A percentile compares a stretch with the other conserved stretches of the same genome.
Conservation (phyloP, 1,284 basidiomycete genomes). For the Sporisorium scitamineum region DNA sequence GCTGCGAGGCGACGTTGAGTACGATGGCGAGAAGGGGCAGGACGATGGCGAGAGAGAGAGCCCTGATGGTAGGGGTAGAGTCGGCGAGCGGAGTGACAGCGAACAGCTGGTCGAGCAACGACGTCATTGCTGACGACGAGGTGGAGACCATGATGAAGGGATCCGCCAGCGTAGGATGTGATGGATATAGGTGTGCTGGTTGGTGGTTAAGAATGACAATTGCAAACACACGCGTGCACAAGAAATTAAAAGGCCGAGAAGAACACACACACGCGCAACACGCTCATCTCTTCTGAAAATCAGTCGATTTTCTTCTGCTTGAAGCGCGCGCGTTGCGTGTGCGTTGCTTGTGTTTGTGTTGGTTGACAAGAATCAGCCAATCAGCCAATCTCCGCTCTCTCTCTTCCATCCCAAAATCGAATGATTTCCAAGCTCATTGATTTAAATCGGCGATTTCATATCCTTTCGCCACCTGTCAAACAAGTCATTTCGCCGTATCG, state of each 20-base stretch:
- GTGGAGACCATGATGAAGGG: slow-evolving; percentile 14
- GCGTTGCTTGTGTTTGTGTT: slow-evolving; percentile 5
- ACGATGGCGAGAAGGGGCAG: slow-evolving; percentile 69
- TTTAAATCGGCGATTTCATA: not conserved
- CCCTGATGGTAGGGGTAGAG: slow-evolving; percentile 20
- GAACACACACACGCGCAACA: not conserved
- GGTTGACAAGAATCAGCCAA: slow-evolving; percentile 4
- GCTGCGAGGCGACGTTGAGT: slow-evolving; percentile 74
- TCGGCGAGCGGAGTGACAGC: slow-evolving; percentile 33
- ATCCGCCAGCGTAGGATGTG: not conserved
- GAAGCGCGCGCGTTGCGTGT: slow-evolving; percentile 4
- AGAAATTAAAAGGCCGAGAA: not conserved
- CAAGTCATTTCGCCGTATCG: not conserved
- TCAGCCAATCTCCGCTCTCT: slow-evolving; percentile 1
- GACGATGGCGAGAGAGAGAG: slow-evolving; percentile 19
- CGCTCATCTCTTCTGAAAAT: not conserved
- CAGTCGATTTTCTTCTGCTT: not conserved
- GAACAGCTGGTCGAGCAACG: slow-evolving; percentile 41
- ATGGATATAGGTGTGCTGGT: not conserved
- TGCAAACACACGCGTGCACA: not conserved
- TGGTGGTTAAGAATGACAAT: not conserved
- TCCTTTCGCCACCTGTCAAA: not conserved
- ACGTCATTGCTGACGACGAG: slow-evolving; percentile 10
- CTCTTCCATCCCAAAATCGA: not conserved
- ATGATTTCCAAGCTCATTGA: slow-evolving; percentile 1